Conservation (phyloP, 179 eudicot species). For the Silene noctiflora region DNA sequence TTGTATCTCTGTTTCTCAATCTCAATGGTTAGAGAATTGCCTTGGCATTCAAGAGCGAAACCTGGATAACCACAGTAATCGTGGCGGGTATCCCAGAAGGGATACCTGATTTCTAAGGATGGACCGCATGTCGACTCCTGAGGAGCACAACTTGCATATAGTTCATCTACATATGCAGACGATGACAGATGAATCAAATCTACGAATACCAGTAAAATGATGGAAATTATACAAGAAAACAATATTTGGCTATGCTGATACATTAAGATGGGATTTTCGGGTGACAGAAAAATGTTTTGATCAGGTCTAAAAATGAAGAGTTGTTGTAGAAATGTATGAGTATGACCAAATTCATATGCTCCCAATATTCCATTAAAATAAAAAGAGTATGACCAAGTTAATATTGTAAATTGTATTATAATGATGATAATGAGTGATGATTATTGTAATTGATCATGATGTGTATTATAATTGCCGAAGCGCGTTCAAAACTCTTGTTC, state of each 20-base stretch:
- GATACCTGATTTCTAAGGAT: conserved; percentile 22
- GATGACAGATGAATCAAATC: not conserved
- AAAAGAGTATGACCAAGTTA: no score
- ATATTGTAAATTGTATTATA: no score
- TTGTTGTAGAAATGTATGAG: not conserved
- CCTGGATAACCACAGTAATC: conserved; percentile 32
- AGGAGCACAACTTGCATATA: conserved; percentile 7
- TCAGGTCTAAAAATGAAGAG: not conserved
- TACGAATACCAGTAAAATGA: conserved; percentile 5
- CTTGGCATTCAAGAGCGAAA: conserved; percentile 28
- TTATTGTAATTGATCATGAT: no score
- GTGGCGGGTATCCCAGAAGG: conserved; percentile 33
- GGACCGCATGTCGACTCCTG: conserved; percentile 17
- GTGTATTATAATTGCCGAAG: no score
- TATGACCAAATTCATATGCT: conserved; percentile 1
- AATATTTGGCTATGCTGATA: not conserved
- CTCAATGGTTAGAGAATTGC: not conserved
- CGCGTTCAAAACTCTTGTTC: no score
- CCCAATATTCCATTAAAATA: no score
- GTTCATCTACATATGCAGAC: conserved; percentile 11
- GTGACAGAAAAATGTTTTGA: not conserved
- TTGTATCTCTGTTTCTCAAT: conserved; percentile 12
- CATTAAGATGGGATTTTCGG: conserved; percentile 10
- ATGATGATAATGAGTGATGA: no score
- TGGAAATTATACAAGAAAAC: not conserved